Evolutionary conservation across 768 basidiomycete genomes (phyloP), one percentile per base, ranked within the genome.

Genomic region (Lactarius trivialis): DNA sequence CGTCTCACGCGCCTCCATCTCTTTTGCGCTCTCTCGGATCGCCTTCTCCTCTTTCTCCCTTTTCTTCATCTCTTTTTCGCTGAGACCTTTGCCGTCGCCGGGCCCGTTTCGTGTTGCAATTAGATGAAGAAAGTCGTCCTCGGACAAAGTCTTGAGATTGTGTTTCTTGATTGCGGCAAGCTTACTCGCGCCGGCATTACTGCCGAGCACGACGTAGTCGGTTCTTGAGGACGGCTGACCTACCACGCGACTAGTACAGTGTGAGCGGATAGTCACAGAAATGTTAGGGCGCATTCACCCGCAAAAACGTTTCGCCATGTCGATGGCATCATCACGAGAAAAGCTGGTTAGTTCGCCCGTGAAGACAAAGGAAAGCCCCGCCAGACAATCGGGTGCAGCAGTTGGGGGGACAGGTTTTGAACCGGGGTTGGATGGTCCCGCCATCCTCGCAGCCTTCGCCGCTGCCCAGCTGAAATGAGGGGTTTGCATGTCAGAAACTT

Each of bases 261-360:
- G 53, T 54, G 50, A 50, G 52, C 39, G 57, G 12, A 17, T 52
- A 15, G 12, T 39, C 19, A 11, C 19, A 37, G 41, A 32, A 58
- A 41, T 57, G 30, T 30, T n/a, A 17, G 53, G 2, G 26, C n/a
- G 7, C 19, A 58, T 91, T 64, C 54, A 93, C 95, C 86, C 95
- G 68, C 93, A 93, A 70, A 85, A 93, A 5, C 94, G 91, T 73
- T 99, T 98, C 0, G 89, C 96, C 7, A 96, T 73, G 68, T 96
- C 93, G 30, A 78, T 71, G 0, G 91, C 88, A 67, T 97, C 94
- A 2, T 98, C 92, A 39, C 97, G 81, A 1, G 91, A 85, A 66
- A 98, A 85, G 61, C 88, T 89, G 52, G 81, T 83, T 51, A 98
- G 75, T 68, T 99, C 96, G 17, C 95, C 97, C 0, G 97, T 98